Evolutionary conservation across 352 stramenopile species (phyloP).

Genomic region (Phytophthora hybrid): DNA sequence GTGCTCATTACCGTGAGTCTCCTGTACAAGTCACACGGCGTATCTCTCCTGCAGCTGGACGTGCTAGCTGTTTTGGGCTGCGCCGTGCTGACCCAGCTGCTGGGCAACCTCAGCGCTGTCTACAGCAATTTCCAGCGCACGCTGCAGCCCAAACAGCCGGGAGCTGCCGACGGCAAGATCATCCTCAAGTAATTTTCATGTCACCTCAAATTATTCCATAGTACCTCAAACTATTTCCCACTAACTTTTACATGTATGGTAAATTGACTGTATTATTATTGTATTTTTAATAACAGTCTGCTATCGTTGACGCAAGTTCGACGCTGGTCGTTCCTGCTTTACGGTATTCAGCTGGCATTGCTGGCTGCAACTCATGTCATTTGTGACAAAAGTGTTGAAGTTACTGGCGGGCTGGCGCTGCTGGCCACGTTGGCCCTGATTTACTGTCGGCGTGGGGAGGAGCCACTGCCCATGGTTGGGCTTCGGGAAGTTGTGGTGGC

Average conservation of each 20-base stretch:
- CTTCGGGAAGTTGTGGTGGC: slow-evolving; percentile 64
- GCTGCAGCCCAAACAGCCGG: slow-evolving; percentile 55
- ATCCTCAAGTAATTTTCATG: slow-evolving; percentile 64
- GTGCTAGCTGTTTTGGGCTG: slow-evolving; percentile 44
- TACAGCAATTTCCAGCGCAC: slow-evolving; percentile 80
- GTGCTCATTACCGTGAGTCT: slow-evolving; percentile 66
- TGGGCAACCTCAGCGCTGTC: slow-evolving; percentile 75
- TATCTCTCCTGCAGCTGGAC: slow-evolving; percentile 56
- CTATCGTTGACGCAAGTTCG: slow-evolving; percentile 77
- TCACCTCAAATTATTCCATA: slow-evolving; percentile 1
- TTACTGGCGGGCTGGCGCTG: slow-evolving; percentile 37
- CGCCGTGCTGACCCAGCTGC: slow-evolving; percentile 70
- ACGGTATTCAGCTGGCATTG: slow-evolving; percentile 51
- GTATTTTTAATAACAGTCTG: slow-evolving; percentile 46
- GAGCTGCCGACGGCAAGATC: slow-evolving; percentile 45
- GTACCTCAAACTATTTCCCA: slow-evolving; percentile 4
- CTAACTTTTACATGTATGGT: not conserved
- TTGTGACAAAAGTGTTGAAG: slow-evolving; percentile 45
- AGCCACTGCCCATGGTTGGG: slow-evolving; percentile 50
- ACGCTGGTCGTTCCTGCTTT: slow-evolving; percentile 73
- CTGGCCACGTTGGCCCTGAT: slow-evolving; percentile 56
- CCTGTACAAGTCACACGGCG: slow-evolving; percentile 46
- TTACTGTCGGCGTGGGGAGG: slow-evolving; percentile 59
- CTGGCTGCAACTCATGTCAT: slow-evolving; percentile 50
- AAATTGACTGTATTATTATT: slow-evolving; percentile 3